A percentile compares a stretch with the other conserved stretches of the same genome.
These are phyloP conservation scores for Colletotrichum cereale DNA, from an alignment of 2,329 filamentous ascomycete species.

Conservation along the genomic window DNA sequence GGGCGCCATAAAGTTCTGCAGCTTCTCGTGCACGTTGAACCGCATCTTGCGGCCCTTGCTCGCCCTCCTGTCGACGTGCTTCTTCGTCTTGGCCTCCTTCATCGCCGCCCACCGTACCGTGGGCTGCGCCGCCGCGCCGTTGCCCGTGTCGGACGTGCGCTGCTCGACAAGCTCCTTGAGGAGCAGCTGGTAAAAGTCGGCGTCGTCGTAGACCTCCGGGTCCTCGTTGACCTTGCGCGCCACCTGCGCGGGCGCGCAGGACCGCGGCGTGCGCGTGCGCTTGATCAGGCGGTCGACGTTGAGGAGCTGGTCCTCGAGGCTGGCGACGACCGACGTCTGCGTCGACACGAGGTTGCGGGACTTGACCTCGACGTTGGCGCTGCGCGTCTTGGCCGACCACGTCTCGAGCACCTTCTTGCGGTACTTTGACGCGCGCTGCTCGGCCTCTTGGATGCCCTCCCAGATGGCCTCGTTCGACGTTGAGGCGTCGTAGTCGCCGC, in stretches of 20 bases:
- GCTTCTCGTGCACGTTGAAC: slow-evolving; percentile 95
- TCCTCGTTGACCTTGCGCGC: slow-evolving; percentile 69
- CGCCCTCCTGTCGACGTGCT: slow-evolving; percentile 90
- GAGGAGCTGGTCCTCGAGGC: slow-evolving; percentile 77
- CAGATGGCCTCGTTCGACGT: slow-evolving; percentile 77
- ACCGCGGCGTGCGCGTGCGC: slow-evolving; percentile 78
- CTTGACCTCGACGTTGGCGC: slow-evolving; percentile 67
- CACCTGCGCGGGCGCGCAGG: slow-evolving; percentile 80
- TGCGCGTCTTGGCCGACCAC: slow-evolving; percentile 84
- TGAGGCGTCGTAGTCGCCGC: slow-evolving; percentile 59
- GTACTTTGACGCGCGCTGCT: slow-evolving; percentile 68
- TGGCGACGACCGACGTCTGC: slow-evolving; percentile 73
- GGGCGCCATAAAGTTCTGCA: slow-evolving; percentile 98
- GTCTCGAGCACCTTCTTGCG: slow-evolving; percentile 84
- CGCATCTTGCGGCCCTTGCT: slow-evolving; percentile 95
- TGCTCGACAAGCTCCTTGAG: slow-evolving; percentile 95
- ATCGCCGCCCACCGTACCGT: slow-evolving; percentile 75
- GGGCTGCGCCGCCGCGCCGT: slow-evolving; percentile 59
- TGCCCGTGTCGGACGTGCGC: slow-evolving; percentile 75
- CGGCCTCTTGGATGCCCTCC: slow-evolving; percentile 76
- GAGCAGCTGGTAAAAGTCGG: slow-evolving; percentile 92
- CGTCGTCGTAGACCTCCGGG: slow-evolving; percentile 85
- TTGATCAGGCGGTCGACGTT: slow-evolving; percentile 76
- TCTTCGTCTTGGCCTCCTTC: slow-evolving; percentile 83
- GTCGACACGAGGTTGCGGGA: slow-evolving; percentile 66